Base-by-base conservation (phyloP, 2,329 filamentous ascomycete species). In the Chrysosporium keratinophilum region DNA sequence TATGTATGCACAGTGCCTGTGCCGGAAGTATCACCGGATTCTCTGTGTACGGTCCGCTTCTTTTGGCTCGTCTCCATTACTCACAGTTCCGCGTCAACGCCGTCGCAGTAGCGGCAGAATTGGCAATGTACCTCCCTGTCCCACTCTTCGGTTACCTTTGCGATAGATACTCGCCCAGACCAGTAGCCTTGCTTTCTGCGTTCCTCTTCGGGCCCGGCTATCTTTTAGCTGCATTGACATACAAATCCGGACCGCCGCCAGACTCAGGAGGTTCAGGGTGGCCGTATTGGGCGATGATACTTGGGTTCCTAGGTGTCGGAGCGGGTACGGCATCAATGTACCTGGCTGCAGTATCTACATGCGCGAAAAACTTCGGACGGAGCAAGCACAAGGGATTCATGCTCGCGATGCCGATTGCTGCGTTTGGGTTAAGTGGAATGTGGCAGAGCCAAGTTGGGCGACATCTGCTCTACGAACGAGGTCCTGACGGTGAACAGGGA, bases 361-460 rank as follows among this genome's bases (percentile, higher is more conserved):
- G 89, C 65, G 93, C 93, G 35, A 98, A 98, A 81, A 98, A 97
- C 72, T 98, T 97, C 71, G 90, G 90, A 47, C 83, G 85, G 57
- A 88, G 89, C 3, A 87, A 84, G 64, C 84, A 94, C 64, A 85
- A 91, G 63, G 93, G 93, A 0, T 73, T 98, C 49, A 91, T 94
- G 56, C 77, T 98, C 53, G 90, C 91, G 1, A 78, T 88, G 56
- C 93, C 93, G 1, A 96, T 97, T 67, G 88, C 93, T 0, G 85
- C 87, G 5, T 95, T 96, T 67, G 93, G 93, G 0, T 70, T 98
- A 54, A 95, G 90, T 65, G 89, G 90, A 46, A 91, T 98, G 85
- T 95, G 93, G 87, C 78, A 93, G 71, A 94, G 88, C 63, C 91
- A 97, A 72, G 73, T 95, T 20, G 91, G 85, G 31, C 91, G 83